Base-by-base conservation (phyloP, 352 stramenopile species). In the Pythium oligandrum region DNA sequence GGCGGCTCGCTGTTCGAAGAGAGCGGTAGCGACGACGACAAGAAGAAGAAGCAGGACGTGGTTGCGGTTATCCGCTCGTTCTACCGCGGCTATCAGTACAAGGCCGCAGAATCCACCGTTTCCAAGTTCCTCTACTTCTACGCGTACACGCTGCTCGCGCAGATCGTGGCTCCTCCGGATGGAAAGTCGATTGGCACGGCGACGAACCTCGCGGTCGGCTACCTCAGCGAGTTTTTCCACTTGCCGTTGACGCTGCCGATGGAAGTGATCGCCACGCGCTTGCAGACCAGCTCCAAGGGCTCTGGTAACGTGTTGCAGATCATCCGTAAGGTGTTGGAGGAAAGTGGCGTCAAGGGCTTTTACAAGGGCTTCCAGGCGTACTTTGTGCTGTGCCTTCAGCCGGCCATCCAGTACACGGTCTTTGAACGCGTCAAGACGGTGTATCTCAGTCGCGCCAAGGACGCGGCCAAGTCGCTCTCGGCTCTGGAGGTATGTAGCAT, bases 401-500 rank as follows among this genome's bases (percentile, higher is more conserved):
- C 96, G 8, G 95, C 96, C 10, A 97, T 99, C 61, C 95, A 98
- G 62, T 98, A 98, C 68, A 98, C 95, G 10, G 83, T 98, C 30
- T 99, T 98, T 63, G 95, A 98, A 65, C 83, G 96, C 50, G 53
- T 93, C 54, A 83, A 91, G 57, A 64, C 71, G 44, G 33, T 88
- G 31, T 92, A 92, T 45, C 54, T 93, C 48, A 73, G 65, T 42
- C 73, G 72, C 30, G 83, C 73, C 65, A 89, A 83, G 59, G 65
- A 69, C 47, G 76, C 66, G 2, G 67, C 76, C 7, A 68, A 86
- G 51, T 61, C 71, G 10, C 71, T 92, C 3, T 73, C 70, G 2
- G 83, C 82, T 2, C 48, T 94, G 4, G 80, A 91, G 78, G 80
- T 93, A 44, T 48, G 64, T 53, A 10, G 6, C 10, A 4, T 36